A percentile compares a stretch with the other conserved stretches of the same genome.
Conservation (phyloP, 202 grass and related monocot species). For the Musa balbisiana region DNA sequence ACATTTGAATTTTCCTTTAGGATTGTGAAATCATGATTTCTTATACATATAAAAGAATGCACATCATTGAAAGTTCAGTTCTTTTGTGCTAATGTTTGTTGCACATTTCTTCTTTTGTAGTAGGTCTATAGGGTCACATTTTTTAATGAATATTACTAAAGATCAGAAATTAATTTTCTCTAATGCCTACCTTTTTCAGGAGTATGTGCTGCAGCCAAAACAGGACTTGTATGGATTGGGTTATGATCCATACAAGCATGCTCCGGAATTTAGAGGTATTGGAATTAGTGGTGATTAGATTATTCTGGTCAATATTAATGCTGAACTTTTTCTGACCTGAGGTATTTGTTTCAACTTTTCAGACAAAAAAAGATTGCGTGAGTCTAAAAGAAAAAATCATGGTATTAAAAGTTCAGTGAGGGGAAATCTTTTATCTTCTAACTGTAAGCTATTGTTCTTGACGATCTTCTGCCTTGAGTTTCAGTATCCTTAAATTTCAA, state of each 20-base stretch:
- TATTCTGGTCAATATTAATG: not conserved
- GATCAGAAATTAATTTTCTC: slow-evolving; percentile 1
- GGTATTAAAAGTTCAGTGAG: slow-evolving; percentile 44
- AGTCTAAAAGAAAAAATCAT: slow-evolving; percentile 37
- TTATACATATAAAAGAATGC: too few species aligned
- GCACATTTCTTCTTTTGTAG: not conserved
- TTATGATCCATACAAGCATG: slow-evolving; percentile 92
- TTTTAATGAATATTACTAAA: not conserved
- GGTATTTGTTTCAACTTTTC: slow-evolving; percentile 28
- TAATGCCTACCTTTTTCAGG: slow-evolving; percentile 36
- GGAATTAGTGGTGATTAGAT: not conserved
- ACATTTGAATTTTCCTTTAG: not conserved
- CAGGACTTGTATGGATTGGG: slow-evolving; percentile 87
- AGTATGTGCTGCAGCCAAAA: slow-evolving; percentile 80
- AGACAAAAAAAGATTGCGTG: slow-evolving; percentile 71
- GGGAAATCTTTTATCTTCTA: slow-evolving; percentile 59
- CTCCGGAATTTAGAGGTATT: slow-evolving; percentile 89
- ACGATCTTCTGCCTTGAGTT: not conserved
- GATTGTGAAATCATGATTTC: too few species aligned
- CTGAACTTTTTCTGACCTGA: not conserved
- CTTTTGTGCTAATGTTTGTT: not conserved
- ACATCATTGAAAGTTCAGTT: not conserved
- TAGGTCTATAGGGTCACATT: too few species aligned
- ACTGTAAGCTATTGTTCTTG: slow-evolving; percentile 47
- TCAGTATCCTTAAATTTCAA: not conserved